Evolutionary conservation across 192 early-diverging fungal species (phyloP).

Genomic region (Entomortierella parvispora): DNA sequence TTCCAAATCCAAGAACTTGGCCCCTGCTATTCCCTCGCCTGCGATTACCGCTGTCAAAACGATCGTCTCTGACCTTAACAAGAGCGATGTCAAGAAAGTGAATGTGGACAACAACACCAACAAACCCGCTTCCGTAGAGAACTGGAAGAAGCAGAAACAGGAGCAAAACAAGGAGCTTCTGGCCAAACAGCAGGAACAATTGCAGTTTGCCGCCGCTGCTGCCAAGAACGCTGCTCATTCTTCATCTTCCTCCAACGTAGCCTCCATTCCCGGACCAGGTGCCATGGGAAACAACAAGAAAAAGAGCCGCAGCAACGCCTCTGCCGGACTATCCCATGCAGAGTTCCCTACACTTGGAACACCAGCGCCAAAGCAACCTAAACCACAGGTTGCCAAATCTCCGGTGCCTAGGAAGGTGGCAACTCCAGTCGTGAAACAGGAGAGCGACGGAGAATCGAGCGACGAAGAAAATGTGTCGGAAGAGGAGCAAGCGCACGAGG

Average conservation of each 20-base stretch:
- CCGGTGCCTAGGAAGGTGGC: constrained; percentile 9
- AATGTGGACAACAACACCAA: constrained; percentile 6
- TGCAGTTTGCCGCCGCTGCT: constrained; percentile 41
- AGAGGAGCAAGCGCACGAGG: constrained; percentile 4
- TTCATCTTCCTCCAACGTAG: constrained; percentile 25
- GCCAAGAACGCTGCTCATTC: constrained; percentile 22
- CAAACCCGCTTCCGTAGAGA: constrained; percentile 34
- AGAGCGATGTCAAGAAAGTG: neutral
- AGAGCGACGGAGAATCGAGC: constrained; percentile 3
- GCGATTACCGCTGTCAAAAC: neutral
- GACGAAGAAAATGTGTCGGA: constrained; percentile 7
- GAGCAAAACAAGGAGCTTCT: constrained; percentile 26
- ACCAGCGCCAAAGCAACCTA: constrained; percentile 29
- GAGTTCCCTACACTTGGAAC: constrained; percentile 40
- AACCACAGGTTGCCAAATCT: constrained; percentile 13
- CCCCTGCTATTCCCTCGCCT: neutral
- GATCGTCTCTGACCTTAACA: neutral
- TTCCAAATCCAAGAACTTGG: neutral
- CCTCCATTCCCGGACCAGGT: constrained; percentile 48
- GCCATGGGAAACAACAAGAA: constrained; percentile 43
- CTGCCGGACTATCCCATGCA: constrained; percentile 32
- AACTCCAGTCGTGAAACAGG: neutral
- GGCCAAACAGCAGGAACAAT: constrained; percentile 42
- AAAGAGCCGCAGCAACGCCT: constrained; percentile 33
- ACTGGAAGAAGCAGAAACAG: constrained; percentile 37